Evolutionary conservation across 345 rosid species (phyloP).

Genomic region (Durio zibethinus): DNA sequence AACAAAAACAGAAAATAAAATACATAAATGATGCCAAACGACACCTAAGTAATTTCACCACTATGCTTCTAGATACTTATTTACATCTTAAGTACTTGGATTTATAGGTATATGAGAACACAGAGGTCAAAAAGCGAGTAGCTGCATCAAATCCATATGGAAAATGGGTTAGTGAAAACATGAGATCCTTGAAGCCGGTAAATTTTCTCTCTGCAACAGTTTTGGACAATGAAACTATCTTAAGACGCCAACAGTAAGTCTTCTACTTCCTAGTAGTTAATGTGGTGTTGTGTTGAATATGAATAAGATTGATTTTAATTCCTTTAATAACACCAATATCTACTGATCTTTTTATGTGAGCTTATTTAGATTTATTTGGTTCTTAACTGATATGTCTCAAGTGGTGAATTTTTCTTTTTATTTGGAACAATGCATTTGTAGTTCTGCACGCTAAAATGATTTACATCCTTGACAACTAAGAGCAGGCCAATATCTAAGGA

Average conservation of each 20-base stretch:
- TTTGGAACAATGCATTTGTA: neutral
- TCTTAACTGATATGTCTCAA: neutral
- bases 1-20: neutral
- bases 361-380: neutral
- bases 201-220: slow-evolving; percentile 60
- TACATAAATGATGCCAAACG: neutral
- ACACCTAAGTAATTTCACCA: neutral
- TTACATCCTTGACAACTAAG: neutral
- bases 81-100: slow-evolving; percentile 8
- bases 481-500: neutral
- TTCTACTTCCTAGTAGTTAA: neutral
- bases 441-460: neutral
- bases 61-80: slow-evolving; percentile 6
- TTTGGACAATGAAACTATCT: slow-evolving; percentile 74
- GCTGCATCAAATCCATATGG: slow-evolving; percentile 83
- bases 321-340: neutral
- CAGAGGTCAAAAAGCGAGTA: slow-evolving; percentile 83
- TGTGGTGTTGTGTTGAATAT: neutral
- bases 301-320: neutral
- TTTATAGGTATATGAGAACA: slow-evolving; percentile 88
- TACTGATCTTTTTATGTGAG: neutral
- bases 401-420: neutral
- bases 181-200: slow-evolving; percentile 63
- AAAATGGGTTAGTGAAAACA: slow-evolving; percentile 77
- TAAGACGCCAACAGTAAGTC: slow-evolving; percentile 88